Evolutionary conservation across 2,329 filamentous ascomycete species (phyloP), one percentile per base, ranked within the genome.

Genomic region (Clarireedia paspali): DNA sequence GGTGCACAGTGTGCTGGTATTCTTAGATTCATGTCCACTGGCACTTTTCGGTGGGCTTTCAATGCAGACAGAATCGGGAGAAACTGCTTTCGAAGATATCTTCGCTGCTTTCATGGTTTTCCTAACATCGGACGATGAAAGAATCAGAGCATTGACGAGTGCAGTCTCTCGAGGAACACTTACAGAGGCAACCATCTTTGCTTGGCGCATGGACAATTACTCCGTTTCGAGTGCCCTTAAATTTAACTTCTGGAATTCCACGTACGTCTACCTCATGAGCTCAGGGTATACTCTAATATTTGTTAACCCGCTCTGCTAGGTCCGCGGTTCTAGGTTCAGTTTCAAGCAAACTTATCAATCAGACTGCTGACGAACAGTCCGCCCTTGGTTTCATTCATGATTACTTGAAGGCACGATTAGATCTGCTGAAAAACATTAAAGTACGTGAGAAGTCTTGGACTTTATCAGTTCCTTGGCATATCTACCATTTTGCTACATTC

Each of bases 351-450:
- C 50, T 67, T 17, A 59, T 64, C n/a, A 64, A 46, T 23, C 55
- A 63, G 23, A 57, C 56, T 17, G 57, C 57, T 27, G 63, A 66
- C 47, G 61, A 63, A 20, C 67, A 65, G 39, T 53, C 57, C 27
- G 62, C 64, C 24, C 62, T 70, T 24, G 51, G 36, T 23, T 69
- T 70, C 50, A 75, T 85, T 44, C 75, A 79, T 62, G 74, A 75
- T 39, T 85, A 83, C 61, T 70, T 86, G 5, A 75, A 79, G 63
- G 77, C 80, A 40, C 75, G 81, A 20, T 66, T 83, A 10, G 65
- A 76, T 3, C 69, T 86, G 1, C 64, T 85, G 9, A 76, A 72
- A 51, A 59, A 47, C 12, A 62, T 66, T 17, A 59, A 62, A 53
- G 68, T 70, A 45, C 59, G 66, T 63, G n/a, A 14, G 6, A 36